A percentile compares a stretch with the other conserved stretches of the same genome.
These are phyloP conservation scores for Ophiosphaerella korrae DNA, from an alignment of 2,329 filamentous ascomycete species.

Conservation along the genomic window DNA sequence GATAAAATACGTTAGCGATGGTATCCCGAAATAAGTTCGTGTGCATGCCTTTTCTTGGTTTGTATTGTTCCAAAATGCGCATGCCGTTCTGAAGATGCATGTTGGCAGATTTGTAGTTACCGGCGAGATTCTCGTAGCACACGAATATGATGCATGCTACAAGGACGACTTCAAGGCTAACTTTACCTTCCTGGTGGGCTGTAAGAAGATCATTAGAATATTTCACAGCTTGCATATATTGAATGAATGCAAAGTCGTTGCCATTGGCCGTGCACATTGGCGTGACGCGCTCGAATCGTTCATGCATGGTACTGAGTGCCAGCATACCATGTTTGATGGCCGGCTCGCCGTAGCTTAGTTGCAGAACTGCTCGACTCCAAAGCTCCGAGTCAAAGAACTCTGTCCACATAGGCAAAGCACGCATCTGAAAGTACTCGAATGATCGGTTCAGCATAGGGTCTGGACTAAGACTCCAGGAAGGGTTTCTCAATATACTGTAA, in stretches of 20 bases:
- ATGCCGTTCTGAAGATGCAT: slow-evolving; percentile 38
- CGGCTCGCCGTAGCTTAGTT: slow-evolving; percentile 33
- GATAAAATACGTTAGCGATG: slow-evolving; percentile 30
- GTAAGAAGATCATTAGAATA: slow-evolving; percentile 34
- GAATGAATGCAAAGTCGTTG: slow-evolving; percentile 33
- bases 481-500: slow-evolving; percentile 19
- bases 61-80: slow-evolving; percentile 31
- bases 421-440: slow-evolving; percentile 33
- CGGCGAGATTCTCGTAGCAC: slow-evolving; percentile 38
- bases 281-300: slow-evolving; percentile 26
- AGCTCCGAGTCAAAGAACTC: slow-evolving; percentile 42
- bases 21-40: slow-evolving; percentile 15
- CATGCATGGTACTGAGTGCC: slow-evolving; percentile 36
- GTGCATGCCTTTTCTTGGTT: slow-evolving; percentile 2
- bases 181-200: slow-evolving; percentile 23
- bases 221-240: slow-evolving; percentile 37
- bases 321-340: slow-evolving; percentile 39
- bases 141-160: slow-evolving; percentile 40
- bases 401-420: slow-evolving; percentile 37
- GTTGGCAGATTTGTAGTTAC: slow-evolving; percentile 32
- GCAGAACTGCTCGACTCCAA: slow-evolving; percentile 34
- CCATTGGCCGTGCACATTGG: slow-evolving; percentile 16
- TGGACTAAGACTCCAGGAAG: slow-evolving; percentile 24
- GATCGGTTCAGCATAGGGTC: slow-evolving; percentile 32
- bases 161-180: slow-evolving; percentile 31